Evolutionary conservation across 345 rosid genomes (phyloP).

Genomic region (Salix udensis): DNA sequence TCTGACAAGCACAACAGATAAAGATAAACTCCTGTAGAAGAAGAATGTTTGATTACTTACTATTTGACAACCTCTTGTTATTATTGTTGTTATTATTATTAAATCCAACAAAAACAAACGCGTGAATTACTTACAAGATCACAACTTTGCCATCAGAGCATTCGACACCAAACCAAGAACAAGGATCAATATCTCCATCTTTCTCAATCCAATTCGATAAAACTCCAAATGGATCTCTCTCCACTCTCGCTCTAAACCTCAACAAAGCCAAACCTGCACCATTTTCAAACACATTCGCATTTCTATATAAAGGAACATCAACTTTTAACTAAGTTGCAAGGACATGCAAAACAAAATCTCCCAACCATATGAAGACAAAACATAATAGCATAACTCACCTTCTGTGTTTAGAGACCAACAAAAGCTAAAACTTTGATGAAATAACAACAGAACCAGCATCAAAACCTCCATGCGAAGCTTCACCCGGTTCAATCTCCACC

Average conservation of each 20-base stretch:
- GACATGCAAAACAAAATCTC: slow-evolving; percentile 1
- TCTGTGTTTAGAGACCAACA: slow-evolving; percentile 52
- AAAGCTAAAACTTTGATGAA: slow-evolving; percentile 27
- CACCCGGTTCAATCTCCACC: slow-evolving; percentile 18
- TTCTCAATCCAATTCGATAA: slow-evolving; percentile 54
- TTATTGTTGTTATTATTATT: no score
- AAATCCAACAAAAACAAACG: neutral
- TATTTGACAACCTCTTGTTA: neutral
- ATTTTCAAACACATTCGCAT: no score
- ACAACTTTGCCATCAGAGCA: slow-evolving; percentile 68
- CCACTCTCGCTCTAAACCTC: slow-evolving; percentile 59
- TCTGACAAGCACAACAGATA: neutral
- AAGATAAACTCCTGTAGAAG: neutral
- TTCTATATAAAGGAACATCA: neutral
- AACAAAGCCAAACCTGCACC: slow-evolving; percentile 56
- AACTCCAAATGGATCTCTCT: slow-evolving; percentile 66
- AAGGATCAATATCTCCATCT: slow-evolving; percentile 42
- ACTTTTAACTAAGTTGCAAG: neutral
- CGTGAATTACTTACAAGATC: slow-evolving; percentile 49
- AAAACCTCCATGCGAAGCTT: slow-evolving; percentile 21
- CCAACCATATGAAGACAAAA: neutral
- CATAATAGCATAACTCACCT: slow-evolving; percentile 31
- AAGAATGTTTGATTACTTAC: neutral
- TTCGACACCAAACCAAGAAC: slow-evolving; percentile 79
- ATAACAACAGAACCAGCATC: slow-evolving; percentile 16